phyloP scores from a whole-genome alignment of 306 rosid genomes.

The Inga leiocalycina region DNA sequence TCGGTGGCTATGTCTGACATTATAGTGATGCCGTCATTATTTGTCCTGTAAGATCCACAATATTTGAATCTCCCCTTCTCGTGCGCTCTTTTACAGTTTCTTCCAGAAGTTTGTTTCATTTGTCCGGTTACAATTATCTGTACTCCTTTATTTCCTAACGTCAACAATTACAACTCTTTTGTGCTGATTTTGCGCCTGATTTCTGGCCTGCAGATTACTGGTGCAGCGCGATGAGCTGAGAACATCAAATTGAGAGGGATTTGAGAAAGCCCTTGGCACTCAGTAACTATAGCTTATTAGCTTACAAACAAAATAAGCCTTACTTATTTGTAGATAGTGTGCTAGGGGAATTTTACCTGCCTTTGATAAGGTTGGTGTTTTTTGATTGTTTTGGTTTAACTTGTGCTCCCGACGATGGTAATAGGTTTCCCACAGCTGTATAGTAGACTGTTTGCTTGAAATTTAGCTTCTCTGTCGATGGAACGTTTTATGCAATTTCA shows the following conservation, averaged over 20 bases:
- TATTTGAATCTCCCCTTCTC: slow-evolving; percentile 17
- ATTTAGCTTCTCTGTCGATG: slow-evolving; percentile 19
- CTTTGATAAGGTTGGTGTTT: slow-evolving; percentile 30
- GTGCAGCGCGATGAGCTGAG: slow-evolving; percentile 3
- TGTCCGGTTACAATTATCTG: not conserved
- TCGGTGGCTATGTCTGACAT: not conserved
- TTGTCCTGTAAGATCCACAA: not conserved
- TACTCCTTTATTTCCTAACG: not conserved
- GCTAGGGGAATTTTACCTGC: slow-evolving; percentile 34
- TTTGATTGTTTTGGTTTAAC: slow-evolving; percentile 16
- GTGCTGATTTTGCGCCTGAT: slow-evolving; percentile 27
- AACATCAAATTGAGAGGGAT: slow-evolving; percentile 26
- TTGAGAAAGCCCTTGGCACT: slow-evolving; percentile 29
- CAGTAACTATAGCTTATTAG: slow-evolving; percentile 41
- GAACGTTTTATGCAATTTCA: slow-evolving; percentile 16
- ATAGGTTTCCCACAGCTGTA: slow-evolving; percentile 30
- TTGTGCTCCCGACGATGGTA: slow-evolving; percentile 26
- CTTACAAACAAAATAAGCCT: slow-evolving; percentile 43
- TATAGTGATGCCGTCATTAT: not conserved
- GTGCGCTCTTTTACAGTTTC: not conserved
- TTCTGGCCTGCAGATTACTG: slow-evolving; percentile 38
- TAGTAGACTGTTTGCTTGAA: slow-evolving; percentile 16
- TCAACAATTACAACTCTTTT: not conserved
- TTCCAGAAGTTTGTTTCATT: not conserved
- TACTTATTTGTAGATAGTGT: slow-evolving; percentile 45